Conservation (phyloP, 257 asterid species). For the Forsythia suspensa region DNA sequence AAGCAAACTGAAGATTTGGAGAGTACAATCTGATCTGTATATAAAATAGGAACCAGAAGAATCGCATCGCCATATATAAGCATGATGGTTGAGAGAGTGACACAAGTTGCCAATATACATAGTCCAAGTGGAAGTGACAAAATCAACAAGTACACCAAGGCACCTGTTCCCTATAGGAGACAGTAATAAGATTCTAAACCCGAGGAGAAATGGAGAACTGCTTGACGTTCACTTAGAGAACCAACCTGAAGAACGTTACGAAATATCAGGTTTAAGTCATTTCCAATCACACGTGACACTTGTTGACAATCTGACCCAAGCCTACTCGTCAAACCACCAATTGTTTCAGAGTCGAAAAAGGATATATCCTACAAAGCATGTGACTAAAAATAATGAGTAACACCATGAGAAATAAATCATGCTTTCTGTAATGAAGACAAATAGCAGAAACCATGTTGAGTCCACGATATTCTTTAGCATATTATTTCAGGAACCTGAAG, state of each 20-base stretch:
- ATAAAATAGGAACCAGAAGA: conserved; percentile 19
- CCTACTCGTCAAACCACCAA: conserved; percentile 98
- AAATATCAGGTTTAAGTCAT: conserved; percentile 81
- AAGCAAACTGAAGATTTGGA: conserved; percentile 9
- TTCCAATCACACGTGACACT: conserved; percentile 97
- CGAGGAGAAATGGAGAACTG: conserved; percentile 12
- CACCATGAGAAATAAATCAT: not conserved
- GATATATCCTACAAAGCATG: conserved; percentile 76
- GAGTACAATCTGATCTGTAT: conserved; percentile 13
- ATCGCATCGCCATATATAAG: conserved; percentile 86
- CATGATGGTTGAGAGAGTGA: conserved; percentile 69
- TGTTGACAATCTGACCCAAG: conserved; percentile 99
- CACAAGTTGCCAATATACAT: conserved; percentile 75
- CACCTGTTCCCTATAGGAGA: conserved; percentile 78
- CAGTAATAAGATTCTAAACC: conserved; percentile 31
- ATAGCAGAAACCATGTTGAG: conserved; percentile 6
- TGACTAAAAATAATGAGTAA: conserved; percentile 14
- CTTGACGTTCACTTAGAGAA: conserved; percentile 19
- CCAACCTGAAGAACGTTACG: conserved; percentile 93
- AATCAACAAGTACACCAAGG: conserved; percentile 72
- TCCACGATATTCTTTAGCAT: not conserved
- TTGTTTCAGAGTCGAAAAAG: conserved; percentile 89
- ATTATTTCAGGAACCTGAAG: conserved; percentile 60
- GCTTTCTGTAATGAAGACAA: conserved; percentile 13
- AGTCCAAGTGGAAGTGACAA: conserved; percentile 93